Evolutionary conservation across 352 stramenopile species (phyloP).

Genomic region (Pythium scleroteichum): DNA sequence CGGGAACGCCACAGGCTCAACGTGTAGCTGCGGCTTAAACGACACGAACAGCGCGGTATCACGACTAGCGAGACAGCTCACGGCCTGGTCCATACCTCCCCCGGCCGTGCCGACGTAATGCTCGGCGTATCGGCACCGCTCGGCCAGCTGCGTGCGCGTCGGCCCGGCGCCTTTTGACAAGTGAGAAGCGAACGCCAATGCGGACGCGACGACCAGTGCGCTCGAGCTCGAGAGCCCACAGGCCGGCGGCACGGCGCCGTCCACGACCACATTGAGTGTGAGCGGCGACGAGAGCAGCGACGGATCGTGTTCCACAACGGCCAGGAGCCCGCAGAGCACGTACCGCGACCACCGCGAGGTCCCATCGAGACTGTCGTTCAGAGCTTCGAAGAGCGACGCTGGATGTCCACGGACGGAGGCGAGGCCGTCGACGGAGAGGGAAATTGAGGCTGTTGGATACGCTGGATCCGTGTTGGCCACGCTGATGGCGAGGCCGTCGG

Average conservation of each 20-base stretch:
- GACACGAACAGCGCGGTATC: constrained; percentile 59
- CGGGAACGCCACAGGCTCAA: constrained; percentile 34
- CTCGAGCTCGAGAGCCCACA: constrained; percentile 82
- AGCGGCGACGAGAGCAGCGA: constrained; percentile 11
- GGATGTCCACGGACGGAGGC: no score
- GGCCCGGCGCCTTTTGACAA: constrained; percentile 23
- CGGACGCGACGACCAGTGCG: constrained; percentile 70
- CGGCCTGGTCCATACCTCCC: constrained; percentile 85
- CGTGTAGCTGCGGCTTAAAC: constrained; percentile 44
- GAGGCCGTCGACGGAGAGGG: not conserved
- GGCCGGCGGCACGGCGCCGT: constrained; percentile 63
- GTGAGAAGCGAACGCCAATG: constrained; percentile 37
- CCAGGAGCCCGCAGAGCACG: constrained; percentile 50
- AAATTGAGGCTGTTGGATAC: constrained; percentile 6
- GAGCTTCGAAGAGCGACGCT: constrained; percentile 15
- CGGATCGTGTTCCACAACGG: constrained; percentile 26
- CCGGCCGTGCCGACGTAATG: constrained; percentile 72
- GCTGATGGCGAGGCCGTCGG: not conserved
- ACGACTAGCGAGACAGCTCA: constrained; percentile 51
- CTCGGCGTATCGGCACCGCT: constrained; percentile 57
- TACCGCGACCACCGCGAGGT: constrained; percentile 28
- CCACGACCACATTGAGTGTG: constrained; percentile 40
- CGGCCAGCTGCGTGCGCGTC: constrained; percentile 45
- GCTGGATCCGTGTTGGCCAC: constrained; percentile 15
- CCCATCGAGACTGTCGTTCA: constrained; percentile 14